Conservation (phyloP, 257 asterid genomes). For the Knoxia roxburghii region DNA sequence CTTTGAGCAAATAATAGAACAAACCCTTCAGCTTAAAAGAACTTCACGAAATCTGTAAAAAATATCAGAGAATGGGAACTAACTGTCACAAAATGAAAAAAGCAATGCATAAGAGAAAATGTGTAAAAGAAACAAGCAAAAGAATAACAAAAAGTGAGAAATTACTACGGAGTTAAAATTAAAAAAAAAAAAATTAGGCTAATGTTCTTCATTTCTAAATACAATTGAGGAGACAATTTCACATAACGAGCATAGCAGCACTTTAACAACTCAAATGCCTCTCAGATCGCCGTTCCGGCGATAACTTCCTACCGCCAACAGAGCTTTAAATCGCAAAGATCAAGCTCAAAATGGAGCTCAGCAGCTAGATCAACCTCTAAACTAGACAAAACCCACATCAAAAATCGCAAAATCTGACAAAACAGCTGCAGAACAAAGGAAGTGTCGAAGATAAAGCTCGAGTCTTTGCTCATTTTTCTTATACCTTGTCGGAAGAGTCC, state of each 20-base stretch:
- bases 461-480: neutral
- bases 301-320: constrained; percentile 17
- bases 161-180: neutral
- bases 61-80: neutral
- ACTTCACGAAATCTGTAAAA: neutral
- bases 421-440: neutral
- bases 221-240: constrained; percentile 19
- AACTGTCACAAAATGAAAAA: neutral
- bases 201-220: constrained; percentile 4
- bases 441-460: neutral
- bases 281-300: constrained; percentile 32
- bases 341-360: constrained; percentile 19
- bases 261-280: constrained; percentile 1
- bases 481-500: constrained; percentile 62
- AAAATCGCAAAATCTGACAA: neutral
- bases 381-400: constrained; percentile 9
- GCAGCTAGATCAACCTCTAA: constrained; percentile 32
- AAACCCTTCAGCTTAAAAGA: neutral
- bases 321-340: constrained; percentile 26
- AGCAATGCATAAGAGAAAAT: neutral
- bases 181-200: neutral
- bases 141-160: neutral
- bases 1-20: neutral
- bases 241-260: constrained; percentile 6
- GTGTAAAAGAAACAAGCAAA: neutral